Evolutionary conservation across 768 basidiomycete species (phyloP), one percentile per base, ranked within the genome.

Genomic region (Mycena albidolilacea): DNA sequence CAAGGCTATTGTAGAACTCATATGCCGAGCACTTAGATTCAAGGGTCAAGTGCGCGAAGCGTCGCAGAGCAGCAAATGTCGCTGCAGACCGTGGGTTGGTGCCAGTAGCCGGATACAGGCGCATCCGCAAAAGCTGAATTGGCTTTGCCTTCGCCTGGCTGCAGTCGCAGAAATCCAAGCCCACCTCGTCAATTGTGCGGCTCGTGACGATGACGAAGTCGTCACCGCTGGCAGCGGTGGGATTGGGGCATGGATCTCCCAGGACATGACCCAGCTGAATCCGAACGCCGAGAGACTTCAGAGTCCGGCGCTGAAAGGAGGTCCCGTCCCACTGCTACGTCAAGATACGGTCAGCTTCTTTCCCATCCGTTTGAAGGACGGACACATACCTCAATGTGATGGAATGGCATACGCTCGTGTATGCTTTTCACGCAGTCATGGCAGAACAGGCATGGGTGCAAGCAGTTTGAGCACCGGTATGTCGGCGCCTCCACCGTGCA

Each of bases 11-110:
- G 43, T 78, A 78, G 39, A 69, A 80, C 0, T 79, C 60, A 12
- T 78, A 71, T 0, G 69, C 37, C 0, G 74, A 77, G 0, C 77
- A 30, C 23, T 77, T 78, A 0, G 73, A 76, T 30, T 76, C 73
- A 0, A 66, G 35, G 17, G n/a, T 52, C n/a, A 62, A 41, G 14
- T 60, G 19, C 17, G 70, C 39, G 23, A 76, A 76, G 7, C 43
- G 61, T 0, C 48, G 48, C 17, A 64, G 48, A 11, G 23, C 23
- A 7, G 23, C 23, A 23, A 62, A 62, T 0, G 61, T 62, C 30
- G 61, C 61, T 30, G 61, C 61, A 1, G 61, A 46, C 5, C 43
- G 61, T 1, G 61, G 61, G 43, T 62, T 62, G 3, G 61, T 62
- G 10, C 44, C 61, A 6, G 61, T 62, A 0, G 61, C 61, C 3